A percentile compares a stretch with the other conserved stretches of the same genome.
Evolutionary conservation across 345 rosid genomes (phyloP).

Genomic region (Eucalyptus curtisii): DNA sequence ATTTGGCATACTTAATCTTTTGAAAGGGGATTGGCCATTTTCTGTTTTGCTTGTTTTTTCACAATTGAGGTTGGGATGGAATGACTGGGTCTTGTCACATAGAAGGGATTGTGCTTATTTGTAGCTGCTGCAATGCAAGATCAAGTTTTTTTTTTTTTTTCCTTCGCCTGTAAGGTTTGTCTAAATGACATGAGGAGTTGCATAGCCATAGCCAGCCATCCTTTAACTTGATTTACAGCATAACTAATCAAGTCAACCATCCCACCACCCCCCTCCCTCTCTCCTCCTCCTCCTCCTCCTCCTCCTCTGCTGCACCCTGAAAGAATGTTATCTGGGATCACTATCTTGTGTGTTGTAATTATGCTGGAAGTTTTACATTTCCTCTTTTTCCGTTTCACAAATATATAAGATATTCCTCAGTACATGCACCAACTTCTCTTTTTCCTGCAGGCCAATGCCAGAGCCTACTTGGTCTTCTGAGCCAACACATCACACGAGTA

Average conservation of each 20-base stretch:
- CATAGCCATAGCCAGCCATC: neutral
- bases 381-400: neutral
- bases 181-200: neutral
- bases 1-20: neutral
- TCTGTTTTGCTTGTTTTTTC: neutral
- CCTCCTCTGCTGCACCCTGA: neutral
- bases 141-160: neutral
- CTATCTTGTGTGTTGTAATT: neutral
- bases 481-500: neutral
- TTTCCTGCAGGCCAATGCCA: neutral
- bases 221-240: neutral
- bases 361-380: neutral
- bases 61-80: neutral
- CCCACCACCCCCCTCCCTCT: neutral
- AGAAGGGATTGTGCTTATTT: neutral
- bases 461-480: constrained; percentile 3
- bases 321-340: neutral
- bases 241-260: neutral
- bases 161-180: neutral
- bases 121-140: neutral
- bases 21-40: neutral
- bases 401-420: neutral
- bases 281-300: neutral
- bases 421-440: neutral
- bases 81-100: neutral